Evolutionary conservation across 2,329 filamentous ascomycete genomes (phyloP).

Genomic region (Fonsecaea multimorphosa): DNA sequence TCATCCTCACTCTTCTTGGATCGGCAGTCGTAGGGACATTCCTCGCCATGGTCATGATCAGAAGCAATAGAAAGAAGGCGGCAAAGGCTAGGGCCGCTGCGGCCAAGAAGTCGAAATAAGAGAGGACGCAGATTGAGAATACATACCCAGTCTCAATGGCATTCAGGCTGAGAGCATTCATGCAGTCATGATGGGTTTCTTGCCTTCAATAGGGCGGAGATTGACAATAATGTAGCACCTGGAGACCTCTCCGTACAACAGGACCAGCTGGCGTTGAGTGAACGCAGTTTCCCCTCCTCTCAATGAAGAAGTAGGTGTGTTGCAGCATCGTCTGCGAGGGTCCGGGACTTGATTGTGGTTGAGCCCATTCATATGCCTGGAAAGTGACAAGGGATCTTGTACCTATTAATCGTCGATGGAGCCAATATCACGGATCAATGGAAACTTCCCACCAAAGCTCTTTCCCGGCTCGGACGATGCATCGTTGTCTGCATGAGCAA

Average conservation of each 20-base stretch:
- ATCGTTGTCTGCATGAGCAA: not conserved
- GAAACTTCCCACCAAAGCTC: not conserved
- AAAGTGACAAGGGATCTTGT: not conserved
- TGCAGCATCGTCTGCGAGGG: not conserved
- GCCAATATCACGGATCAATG: not conserved
- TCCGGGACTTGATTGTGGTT: not conserved
- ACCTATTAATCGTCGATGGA: not conserved
- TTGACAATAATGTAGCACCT: not conserved
- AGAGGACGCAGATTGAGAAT: not conserved
- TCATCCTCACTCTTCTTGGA: conserved; percentile 90
- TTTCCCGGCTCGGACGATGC: not conserved
- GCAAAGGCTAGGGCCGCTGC: conserved; percentile 84
- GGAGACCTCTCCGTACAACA: not conserved
- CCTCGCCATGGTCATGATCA: conserved; percentile 96
- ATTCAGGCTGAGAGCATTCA: not conserved
- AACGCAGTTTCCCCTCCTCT: not conserved
- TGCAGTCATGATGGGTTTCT: not conserved
- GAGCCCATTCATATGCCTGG: not conserved
- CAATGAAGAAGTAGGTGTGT: not conserved
- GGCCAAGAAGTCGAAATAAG: conserved; percentile 65
- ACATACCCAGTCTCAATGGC: not conserved
- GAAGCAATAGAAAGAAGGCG: conserved; percentile 97
- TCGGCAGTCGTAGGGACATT: conserved; percentile 95
- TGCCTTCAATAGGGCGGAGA: not conserved
- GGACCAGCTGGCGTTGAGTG: not conserved